Conservation (phyloP, 2,329 filamentous ascomycete species). For the Colletotrichum cuscutae region DNA sequence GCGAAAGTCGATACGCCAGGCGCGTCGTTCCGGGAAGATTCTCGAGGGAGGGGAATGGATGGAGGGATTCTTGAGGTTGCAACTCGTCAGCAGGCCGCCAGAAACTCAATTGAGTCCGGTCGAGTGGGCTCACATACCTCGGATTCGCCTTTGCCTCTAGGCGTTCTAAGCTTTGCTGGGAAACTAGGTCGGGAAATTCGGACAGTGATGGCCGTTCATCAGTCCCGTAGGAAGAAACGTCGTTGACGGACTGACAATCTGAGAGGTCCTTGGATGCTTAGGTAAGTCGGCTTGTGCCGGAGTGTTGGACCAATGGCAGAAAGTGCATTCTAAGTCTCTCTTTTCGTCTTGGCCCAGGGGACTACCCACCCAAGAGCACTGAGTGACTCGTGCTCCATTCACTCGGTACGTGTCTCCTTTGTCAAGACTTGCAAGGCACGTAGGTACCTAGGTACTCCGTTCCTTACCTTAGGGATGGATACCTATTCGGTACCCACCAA, state of each 20-base stretch:
- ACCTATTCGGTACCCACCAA: too few species aligned
- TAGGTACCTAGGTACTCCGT: not conserved
- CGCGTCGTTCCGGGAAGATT: conserved; percentile 5
- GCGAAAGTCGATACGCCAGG: not conserved
- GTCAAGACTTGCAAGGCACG: too few species aligned
- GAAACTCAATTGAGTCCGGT: not conserved
- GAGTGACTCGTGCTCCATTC: too few species aligned
- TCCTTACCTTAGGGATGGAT: not conserved
- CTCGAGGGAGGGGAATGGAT: not conserved
- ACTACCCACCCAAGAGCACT: not conserved
- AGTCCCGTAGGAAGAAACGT: not conserved
- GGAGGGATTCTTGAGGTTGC: not conserved
- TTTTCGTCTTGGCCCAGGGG: not conserved
- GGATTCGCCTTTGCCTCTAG: not conserved
- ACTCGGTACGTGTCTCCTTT: not conserved
- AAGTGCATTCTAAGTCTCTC: not conserved
- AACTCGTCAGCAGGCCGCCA: not conserved
- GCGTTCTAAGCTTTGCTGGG: not conserved
- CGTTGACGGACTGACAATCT: conserved; percentile 2
- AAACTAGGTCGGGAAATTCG: not conserved
- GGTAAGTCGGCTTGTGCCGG: conserved; percentile 8
- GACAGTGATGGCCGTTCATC: not conserved
- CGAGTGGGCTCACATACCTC: not conserved
- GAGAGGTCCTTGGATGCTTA: conserved; percentile 15
- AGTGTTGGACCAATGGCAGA: not conserved